phyloP scores from a whole-genome alignment of 2,329 filamentous ascomycete species.

The Phoma sp. region DNA sequence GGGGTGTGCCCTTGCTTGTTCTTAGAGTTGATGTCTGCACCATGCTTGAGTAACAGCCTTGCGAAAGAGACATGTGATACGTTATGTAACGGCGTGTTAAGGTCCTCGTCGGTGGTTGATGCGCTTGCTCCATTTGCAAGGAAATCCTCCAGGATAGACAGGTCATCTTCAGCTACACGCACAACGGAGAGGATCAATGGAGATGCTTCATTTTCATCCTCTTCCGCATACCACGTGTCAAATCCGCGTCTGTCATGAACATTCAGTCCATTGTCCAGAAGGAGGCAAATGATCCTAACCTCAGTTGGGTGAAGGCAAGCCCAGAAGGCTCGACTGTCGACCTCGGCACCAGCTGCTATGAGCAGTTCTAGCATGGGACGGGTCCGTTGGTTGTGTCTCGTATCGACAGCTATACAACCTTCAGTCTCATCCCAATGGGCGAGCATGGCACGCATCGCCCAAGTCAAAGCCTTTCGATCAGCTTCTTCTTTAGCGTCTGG shows the following conservation, averaged over 20 bases:
- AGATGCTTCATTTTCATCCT: neutral
- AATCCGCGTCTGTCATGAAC: neutral
- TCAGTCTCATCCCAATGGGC: neutral
- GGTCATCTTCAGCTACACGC: neutral
- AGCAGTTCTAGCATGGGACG: neutral
- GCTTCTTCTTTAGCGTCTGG: neutral
- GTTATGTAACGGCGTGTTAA: neutral
- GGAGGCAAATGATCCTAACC: neutral
- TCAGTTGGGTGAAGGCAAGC: neutral
- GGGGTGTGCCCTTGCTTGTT: neutral
- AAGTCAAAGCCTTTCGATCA: neutral
- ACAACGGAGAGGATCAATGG: neutral
- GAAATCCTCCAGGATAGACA: neutral
- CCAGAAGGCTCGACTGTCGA: conserved; percentile 1
- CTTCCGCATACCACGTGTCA: neutral
- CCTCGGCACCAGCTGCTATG: neutral
- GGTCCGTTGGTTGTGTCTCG: neutral
- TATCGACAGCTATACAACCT: neutral
- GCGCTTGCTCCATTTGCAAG: neutral
- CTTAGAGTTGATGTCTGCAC: neutral
- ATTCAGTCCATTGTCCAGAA: neutral
- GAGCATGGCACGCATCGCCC: neutral
- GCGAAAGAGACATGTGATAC: neutral
- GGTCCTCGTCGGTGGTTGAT: neutral
- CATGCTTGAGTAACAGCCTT: neutral